These are phyloP conservation scores for Wilcoxina mikolae DNA, from an alignment of 495 filamentous ascomycete species.

Conservation along the genomic window DNA sequence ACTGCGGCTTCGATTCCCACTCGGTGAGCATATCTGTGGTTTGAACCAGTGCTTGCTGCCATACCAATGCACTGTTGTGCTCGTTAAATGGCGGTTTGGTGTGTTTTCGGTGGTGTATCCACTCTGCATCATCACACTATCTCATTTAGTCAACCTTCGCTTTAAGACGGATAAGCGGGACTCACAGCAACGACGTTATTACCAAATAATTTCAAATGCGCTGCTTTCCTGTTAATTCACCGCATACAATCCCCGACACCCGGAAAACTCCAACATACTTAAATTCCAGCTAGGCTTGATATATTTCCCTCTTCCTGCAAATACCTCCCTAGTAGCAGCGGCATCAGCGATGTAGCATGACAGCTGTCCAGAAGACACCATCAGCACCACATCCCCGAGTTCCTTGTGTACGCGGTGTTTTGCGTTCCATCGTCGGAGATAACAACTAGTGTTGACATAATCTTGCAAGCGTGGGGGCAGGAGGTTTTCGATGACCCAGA, in stretches of 20 bases:
- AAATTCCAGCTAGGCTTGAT: conserved; percentile 13
- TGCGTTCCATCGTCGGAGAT: conserved; percentile 23
- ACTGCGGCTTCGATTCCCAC: conserved; percentile 24
- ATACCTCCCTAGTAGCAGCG: conserved; percentile 7
- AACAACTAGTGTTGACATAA: conserved; percentile 16
- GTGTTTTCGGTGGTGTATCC: conserved; percentile 33
- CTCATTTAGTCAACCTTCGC: background rate
- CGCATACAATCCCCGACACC: background rate
- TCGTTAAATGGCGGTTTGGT: conserved; percentile 35
- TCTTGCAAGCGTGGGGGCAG: conserved; percentile 25
- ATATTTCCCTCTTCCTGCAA: conserved; percentile 7
- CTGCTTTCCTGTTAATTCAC: conserved; percentile 4
- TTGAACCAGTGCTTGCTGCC: conserved; percentile 32
- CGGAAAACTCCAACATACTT: conserved; percentile 3
- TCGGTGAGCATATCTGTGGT: conserved; percentile 30
- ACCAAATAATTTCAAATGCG: conserved; percentile 31
- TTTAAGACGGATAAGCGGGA: conserved; percentile 1
- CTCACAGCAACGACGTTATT: conserved; percentile 30
- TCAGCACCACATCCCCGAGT: conserved; percentile 30
- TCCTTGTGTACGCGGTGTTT: conserved; percentile 30
- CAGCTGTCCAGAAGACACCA: conserved; percentile 28
- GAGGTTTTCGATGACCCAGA: conserved; percentile 9
- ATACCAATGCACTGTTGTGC: conserved; percentile 32
- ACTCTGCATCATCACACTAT: conserved; percentile 30
- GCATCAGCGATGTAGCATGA: conserved; percentile 19